Conservation (phyloP, 805 yeast genomes). For the Vanderwaltozyma polyspora region DNA sequence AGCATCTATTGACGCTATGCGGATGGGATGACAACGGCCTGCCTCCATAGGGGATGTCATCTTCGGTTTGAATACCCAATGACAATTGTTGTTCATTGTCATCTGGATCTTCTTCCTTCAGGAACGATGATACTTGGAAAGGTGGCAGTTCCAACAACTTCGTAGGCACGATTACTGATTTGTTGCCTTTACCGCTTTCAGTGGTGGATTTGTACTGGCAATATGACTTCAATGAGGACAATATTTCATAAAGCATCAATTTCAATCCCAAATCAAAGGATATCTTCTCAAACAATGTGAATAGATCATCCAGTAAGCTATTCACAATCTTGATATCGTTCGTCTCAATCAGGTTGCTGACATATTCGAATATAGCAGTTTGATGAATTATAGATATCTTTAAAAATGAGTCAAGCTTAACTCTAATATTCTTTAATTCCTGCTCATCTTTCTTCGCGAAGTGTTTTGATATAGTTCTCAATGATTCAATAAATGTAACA, state of each 20-base stretch:
- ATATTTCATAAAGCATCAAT: conserved; percentile 22
- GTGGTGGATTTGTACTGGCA: conserved; percentile 16
- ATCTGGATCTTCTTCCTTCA: conserved; percentile 4
- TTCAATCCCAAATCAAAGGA: conserved; percentile 21
- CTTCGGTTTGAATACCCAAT: too few species aligned
- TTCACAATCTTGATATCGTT: not conserved
- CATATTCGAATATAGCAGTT: conserved; percentile 13
- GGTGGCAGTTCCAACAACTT: conserved; percentile 21
- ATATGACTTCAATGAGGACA: conserved; percentile 22
- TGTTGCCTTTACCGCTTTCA: conserved; percentile 3
- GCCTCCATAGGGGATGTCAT: too few species aligned
- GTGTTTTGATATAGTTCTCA: conserved; percentile 5
- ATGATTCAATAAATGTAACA: conserved; percentile 1
- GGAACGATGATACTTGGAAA: conserved; percentile 25
- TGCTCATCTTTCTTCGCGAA: conserved; percentile 7
- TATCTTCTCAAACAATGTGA: conserved; percentile 17
- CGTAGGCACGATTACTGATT: conserved; percentile 13
- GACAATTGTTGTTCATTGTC: conserved; percentile 1
- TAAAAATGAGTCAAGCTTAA: conserved; percentile 13
- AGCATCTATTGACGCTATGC: too few species aligned
- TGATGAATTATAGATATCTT: conserved; percentile 25
- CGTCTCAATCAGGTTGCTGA: conserved; percentile 8
- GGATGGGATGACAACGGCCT: too few species aligned
- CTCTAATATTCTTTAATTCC: conserved; percentile 2
- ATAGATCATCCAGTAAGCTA: conserved; percentile 11